Evolutionary conservation across 352 stramenopile species (phyloP), one percentile per base, ranked within the genome.

Genomic region (Globisporangium abappressorium): DNA sequence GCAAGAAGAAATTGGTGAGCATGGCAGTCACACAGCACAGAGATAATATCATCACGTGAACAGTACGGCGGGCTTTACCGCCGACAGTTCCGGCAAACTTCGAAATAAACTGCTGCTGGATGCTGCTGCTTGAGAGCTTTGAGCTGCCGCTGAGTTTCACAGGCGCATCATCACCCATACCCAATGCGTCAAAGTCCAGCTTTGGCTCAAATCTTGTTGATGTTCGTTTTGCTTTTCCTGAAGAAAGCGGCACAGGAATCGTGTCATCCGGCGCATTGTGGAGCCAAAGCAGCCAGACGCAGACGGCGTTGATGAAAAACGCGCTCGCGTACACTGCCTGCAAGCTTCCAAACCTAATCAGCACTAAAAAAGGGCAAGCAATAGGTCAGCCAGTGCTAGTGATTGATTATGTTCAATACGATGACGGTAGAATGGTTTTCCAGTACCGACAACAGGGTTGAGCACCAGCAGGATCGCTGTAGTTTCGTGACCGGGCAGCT

Each of bases 201-300:
- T 34, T 46, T 30, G 65, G 33, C 15, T 70, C 65, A 14, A 62
- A 66, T 6, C 49, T 34, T 22, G 38, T 34, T 7, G 65, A 41
- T 18, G 24, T 53, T 22, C n/a, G 56, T 22, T 30, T 46, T 18
- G 26, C 28, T 22, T 20, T 65, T 24, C 14, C 14, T 8, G 34
- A 62, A 12, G 47, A 26, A 11, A 33, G 28, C 3, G 49, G 38
- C 43, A 43, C 26, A 24, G 53, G 24, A 9, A 66, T 41, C 28
- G 24, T 11, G 4, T 59, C 33, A 8, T 64, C 47, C 11, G 43
- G 34, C 2, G 73, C 62, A 1, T 62, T 55, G 20, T 74, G 71
- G 49, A 83, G 71, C 80, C 79, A 87, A 12, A 89, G 59, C 12
- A 79, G 55, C 77, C 78, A 87, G 15, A 84, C 58, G 15, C 62